Percentiles rank a stretch among this genome's conserved stretches.
Evolutionary conservation across 768 basidiomycete genomes (phyloP).

Genomic region (Lentinula raphanica): DNA sequence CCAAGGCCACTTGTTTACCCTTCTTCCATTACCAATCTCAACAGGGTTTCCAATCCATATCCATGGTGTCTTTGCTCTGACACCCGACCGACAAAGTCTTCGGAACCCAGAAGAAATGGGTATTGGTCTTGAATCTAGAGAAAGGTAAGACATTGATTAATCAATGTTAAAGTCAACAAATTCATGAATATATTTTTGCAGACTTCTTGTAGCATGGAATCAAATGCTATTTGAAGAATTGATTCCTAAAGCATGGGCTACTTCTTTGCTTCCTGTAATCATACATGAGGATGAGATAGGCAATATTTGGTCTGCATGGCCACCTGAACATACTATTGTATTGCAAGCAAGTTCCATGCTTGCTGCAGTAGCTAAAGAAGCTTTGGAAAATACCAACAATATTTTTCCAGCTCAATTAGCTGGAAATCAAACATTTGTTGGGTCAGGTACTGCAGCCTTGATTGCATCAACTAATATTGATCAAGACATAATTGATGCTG

Average conservation of each 20-base stretch:
- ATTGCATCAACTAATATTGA: neutral
- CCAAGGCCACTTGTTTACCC: conserved; percentile 25
- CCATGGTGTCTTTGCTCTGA: conserved; percentile 27
- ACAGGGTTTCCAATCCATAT: conserved; percentile 26
- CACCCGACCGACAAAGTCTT: conserved; percentile 24
- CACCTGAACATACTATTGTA: conserved; percentile 1
- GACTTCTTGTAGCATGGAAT: conserved; percentile 19
- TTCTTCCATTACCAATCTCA: conserved; percentile 26
- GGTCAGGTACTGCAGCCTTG: conserved; percentile 6
- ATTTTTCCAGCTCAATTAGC: conserved; percentile 1
- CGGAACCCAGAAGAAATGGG: conserved; percentile 24
- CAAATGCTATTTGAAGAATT: conserved; percentile 16
- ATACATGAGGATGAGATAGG: conserved; percentile 8
- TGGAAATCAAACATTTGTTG: conserved; percentile 2
- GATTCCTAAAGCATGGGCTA: conserved; percentile 12
- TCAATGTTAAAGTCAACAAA: no score
- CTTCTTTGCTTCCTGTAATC: conserved; percentile 10
- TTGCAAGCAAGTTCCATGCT: conserved; percentile 11
- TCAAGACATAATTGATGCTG: neutral
- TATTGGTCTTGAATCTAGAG: conserved; percentile 13
- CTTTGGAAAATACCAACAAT: neutral
- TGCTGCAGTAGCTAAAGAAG: neutral
- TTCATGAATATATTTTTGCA: neutral
- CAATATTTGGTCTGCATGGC: conserved; percentile 19
- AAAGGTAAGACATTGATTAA: conserved; percentile 13